Evolutionary conservation across 768 basidiomycete genomes (phyloP).

Genomic region (Gloeophyllum trabeum): DNA sequence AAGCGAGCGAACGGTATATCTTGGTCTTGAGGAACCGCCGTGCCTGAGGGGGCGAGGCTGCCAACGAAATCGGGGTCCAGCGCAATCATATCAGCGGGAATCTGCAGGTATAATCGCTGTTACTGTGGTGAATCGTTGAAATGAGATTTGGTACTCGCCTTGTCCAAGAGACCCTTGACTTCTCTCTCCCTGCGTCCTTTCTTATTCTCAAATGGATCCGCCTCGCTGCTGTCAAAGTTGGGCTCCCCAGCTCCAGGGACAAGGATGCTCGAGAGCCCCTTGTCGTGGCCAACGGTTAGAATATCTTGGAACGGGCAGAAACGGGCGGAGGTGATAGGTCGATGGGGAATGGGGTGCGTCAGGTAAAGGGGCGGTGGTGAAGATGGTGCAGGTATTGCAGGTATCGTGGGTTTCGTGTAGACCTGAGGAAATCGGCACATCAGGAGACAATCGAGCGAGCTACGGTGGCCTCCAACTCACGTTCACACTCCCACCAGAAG

Average conservation of each 20-base stretch:
- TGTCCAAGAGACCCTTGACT: conserved; percentile 79
- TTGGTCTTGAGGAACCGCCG: conserved; percentile 38
- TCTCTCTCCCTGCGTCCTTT: conserved; percentile 80
- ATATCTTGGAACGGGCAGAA: conserved; percentile 89
- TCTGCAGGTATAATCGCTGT: conserved; percentile 26
- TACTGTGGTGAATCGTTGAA: not conserved
- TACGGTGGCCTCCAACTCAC: conserved; percentile 27
- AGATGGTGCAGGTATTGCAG: conserved; percentile 33
- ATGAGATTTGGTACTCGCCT: conserved; percentile 30
- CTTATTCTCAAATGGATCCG: conserved; percentile 89
- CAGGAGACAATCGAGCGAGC: not conserved
- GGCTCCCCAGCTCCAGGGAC: conserved; percentile 91
- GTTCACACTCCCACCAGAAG: conserved; percentile 76
- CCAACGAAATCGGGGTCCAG: conserved; percentile 73
- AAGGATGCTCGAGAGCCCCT: conserved; percentile 75
- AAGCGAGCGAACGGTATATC: conserved; percentile 60
- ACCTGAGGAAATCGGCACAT: conserved; percentile 41
- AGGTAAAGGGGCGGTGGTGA: conserved; percentile 76
- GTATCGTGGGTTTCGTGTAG: conserved; percentile 60
- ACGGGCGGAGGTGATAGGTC: conserved; percentile 63
- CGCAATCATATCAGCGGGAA: conserved; percentile 87
- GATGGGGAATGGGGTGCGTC: conserved; percentile 74
- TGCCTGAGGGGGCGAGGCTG: conserved; percentile 47
- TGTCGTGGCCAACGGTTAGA: conserved; percentile 66
- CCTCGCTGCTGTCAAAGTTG: conserved; percentile 88